Evolutionary conservation across 495 filamentous ascomycete genomes (phyloP).

Genomic region (Neurospora africana): DNA sequence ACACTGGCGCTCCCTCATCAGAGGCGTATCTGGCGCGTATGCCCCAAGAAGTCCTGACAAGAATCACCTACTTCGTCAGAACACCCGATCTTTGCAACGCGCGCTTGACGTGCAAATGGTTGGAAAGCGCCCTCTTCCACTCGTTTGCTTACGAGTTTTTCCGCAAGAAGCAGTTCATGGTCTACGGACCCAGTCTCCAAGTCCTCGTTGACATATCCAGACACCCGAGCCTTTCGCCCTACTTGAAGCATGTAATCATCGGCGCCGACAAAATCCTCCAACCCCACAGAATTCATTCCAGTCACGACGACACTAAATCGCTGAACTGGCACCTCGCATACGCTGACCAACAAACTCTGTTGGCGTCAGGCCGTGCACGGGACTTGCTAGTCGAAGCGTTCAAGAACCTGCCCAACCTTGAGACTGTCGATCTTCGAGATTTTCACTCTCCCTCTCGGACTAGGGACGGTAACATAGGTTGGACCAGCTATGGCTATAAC

Average conservation of each 20-base stretch:
- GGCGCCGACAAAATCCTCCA: constrained; percentile 20
- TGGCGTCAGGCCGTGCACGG: constrained; percentile 26
- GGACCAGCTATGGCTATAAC: constrained; percentile 26
- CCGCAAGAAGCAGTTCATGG: constrained; percentile 45
- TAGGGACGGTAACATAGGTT: constrained; percentile 20
- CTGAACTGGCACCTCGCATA: not conserved
- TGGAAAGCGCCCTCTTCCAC: constrained; percentile 34
- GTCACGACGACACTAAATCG: not conserved
- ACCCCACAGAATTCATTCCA: not conserved
- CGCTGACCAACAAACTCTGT: constrained; percentile 22
- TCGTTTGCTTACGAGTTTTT: constrained; percentile 45
- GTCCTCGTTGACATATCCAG: constrained; percentile 44
- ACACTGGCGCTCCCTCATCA: not conserved
- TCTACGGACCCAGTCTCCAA: constrained; percentile 35
- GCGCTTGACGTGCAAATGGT: constrained; percentile 32
- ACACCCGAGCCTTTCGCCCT: constrained; percentile 27
- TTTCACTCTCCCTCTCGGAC: constrained; percentile 25
- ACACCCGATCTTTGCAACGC: constrained; percentile 37
- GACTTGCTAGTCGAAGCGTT: constrained; percentile 43
- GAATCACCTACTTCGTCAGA: constrained; percentile 30
- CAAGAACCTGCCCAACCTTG: constrained; percentile 33
- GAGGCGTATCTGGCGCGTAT: constrained; percentile 12
- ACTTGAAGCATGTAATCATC: constrained; percentile 40
- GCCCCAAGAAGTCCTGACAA: constrained; percentile 30
- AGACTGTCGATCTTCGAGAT: constrained; percentile 40